Percentiles rank a stretch among this genome's conserved stretches.
These are phyloP conservation scores for Ogataea salicorniae DNA, from an alignment of 805 yeast species.

Conservation along the genomic window DNA sequence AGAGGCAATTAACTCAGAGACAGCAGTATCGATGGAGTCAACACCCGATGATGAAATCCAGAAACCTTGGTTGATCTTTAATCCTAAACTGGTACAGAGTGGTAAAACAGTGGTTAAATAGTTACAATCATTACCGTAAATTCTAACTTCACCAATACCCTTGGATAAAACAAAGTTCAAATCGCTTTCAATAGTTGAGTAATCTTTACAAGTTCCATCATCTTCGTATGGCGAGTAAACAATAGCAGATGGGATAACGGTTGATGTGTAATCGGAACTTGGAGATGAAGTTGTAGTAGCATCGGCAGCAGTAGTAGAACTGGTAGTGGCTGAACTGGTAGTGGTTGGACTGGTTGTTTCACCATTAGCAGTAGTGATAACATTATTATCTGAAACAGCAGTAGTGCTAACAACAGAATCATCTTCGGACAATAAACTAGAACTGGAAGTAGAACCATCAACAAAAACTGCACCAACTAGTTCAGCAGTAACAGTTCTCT, in stretches of 20 bases:
- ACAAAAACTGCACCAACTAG: constrained; percentile 7
- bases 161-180: constrained; percentile 50
- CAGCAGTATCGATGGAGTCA: constrained; percentile 60
- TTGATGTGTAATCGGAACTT: constrained; percentile 26
- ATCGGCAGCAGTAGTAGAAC: constrained; percentile 23
- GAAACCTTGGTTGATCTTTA: constrained; percentile 79
- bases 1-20: constrained; percentile 45
- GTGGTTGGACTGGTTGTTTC: constrained; percentile 8
- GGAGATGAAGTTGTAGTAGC: constrained; percentile 33
- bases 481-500: neutral
- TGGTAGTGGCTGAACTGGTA: constrained; percentile 22
- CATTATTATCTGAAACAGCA: neutral
- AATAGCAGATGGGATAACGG: constrained; percentile 46
- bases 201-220: constrained; percentile 62
- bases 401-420: neutral
- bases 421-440: constrained; percentile 1
- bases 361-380: constrained; percentile 4
- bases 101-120: constrained; percentile 63
- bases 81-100: constrained; percentile 50
- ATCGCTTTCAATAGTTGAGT: constrained; percentile 51
- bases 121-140: constrained; percentile 86
- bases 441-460: neutral
- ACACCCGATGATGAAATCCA: constrained; percentile 68
- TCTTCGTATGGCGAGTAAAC: constrained; percentile 77
- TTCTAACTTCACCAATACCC: constrained; percentile 63